Evolutionary conservation across 371 early-diverging fungal species (phyloP).

Genomic region (Mortierella sp.): DNA sequence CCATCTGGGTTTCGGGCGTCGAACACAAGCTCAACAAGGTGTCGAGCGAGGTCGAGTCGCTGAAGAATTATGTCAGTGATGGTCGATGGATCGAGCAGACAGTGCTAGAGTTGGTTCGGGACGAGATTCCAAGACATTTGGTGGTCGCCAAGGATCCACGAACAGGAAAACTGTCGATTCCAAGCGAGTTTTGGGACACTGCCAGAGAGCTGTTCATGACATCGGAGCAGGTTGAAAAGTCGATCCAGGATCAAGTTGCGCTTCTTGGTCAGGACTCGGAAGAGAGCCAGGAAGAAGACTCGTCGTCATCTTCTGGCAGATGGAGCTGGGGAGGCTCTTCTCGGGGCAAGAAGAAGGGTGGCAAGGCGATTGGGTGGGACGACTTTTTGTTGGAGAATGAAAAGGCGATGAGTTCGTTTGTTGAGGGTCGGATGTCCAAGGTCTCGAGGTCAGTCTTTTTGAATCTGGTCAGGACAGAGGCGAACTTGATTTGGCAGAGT

Average conservation of each 20-base stretch:
- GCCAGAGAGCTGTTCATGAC: conserved; percentile 44
- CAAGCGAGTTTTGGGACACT: conserved; percentile 45
- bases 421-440: conserved; percentile 38
- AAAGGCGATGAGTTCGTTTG: conserved; percentile 35
- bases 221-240: conserved; percentile 24
- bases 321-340: conserved; percentile 29
- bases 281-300: not conserved
- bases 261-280: not conserved
- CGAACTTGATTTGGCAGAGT: conserved; percentile 44
- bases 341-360: conserved; percentile 16
- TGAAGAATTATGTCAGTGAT: conserved; percentile 23
- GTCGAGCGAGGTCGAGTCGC: conserved; percentile 23
- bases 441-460: conserved; percentile 40
- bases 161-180: conserved; percentile 37
- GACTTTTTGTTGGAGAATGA: conserved; percentile 47
- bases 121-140: conserved; percentile 43
- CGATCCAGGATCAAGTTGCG: conserved; percentile 18
- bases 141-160: conserved; percentile 32
- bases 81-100: conserved; percentile 51
- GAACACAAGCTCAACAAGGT: conserved; percentile 35
- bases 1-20: conserved; percentile 32
- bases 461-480: conserved; percentile 38
- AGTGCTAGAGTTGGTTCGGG: conserved; percentile 34
- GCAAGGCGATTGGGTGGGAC: conserved; percentile 28
- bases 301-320: conserved; percentile 9